Evolutionary conservation across 805 yeast species (phyloP).

Genomic region (Ogataea saltuana): DNA sequence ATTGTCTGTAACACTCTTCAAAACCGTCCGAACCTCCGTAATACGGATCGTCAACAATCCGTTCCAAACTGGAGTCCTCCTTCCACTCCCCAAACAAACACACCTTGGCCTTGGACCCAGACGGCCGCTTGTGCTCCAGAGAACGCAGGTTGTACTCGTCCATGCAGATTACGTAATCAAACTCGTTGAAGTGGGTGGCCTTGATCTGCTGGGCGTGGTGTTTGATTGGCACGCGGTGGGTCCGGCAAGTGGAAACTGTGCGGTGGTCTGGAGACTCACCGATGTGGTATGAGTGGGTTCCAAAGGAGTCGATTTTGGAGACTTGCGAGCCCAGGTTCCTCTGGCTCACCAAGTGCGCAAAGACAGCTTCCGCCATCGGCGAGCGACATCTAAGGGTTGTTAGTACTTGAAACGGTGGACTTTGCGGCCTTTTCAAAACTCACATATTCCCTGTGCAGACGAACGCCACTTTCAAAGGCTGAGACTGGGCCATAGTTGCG

Average conservation of each 20-base stretch:
- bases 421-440: constrained; percentile 28
- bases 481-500: background rate
- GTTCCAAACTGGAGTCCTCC: constrained; percentile 48
- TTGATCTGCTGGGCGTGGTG: constrained; percentile 75
- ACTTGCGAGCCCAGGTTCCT: constrained; percentile 48
- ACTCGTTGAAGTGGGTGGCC: constrained; percentile 50
- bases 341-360: constrained; percentile 60
- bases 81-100: constrained; percentile 82
- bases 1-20: constrained; percentile 74
- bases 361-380: constrained; percentile 97
- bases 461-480: constrained; percentile 60
- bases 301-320: constrained; percentile 75
- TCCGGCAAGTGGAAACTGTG: constrained; percentile 63
- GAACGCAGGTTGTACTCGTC: constrained; percentile 60
- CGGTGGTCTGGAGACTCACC: constrained; percentile 85
- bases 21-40: constrained; percentile 88
- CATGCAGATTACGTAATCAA: constrained; percentile 73
- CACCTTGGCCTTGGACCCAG: constrained; percentile 48
- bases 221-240: constrained; percentile 70
- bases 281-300: constrained; percentile 80
- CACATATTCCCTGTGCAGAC: constrained; percentile 90
- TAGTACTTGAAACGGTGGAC: background rate
- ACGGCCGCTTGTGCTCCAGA: constrained; percentile 54
- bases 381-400: constrained; percentile 70
- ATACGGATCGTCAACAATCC: constrained; percentile 85